Base-by-base conservation (phyloP, 164 flowering plant species). In the Akebia trifoliata region DNA sequence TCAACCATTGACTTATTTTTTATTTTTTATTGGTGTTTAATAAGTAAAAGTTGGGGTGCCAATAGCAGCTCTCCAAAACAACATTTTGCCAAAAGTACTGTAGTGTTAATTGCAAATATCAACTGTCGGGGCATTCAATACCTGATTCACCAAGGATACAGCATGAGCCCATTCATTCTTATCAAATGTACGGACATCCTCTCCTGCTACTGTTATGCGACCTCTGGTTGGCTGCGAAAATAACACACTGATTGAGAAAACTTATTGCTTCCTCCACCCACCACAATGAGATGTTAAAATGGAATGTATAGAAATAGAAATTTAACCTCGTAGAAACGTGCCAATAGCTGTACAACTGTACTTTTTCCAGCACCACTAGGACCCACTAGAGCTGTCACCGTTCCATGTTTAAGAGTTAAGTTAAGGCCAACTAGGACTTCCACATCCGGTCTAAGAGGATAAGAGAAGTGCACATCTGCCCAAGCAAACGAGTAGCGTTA, bases 301-400 rank as follows among this genome's bases (percentile, higher is more conserved):
- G 47, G 44, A 66, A 47, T 21, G 29, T 17, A 22, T 30, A 28
- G 34, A 56, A 57, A 34, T 39, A 44, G 45, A 61, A 64, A 61
- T 24, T 28, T 28, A 34, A 86, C 98, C 98, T 93, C 98, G 66
- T 93, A 93, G 56, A 89, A 89, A 14, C 98, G 86, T 63, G 98
- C 87, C 83, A 93, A 73, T 25, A 93, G 78, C 71, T 93, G 98
- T 44, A 93, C 98, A 42, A 89, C 75, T 66, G 98, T 93, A 69
- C 97, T 93, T 73, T 93, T 93, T 25, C 96, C 98, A 14, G 98
- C 83, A 65, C 98, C 96, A 72, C 98, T 93, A 49, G 91, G 68
- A 18, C 98, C 98, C 47, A 93, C 98, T 24, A 93, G 74, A 71
- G 98, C 98, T 53, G 94, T 93, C 43, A 89, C 71, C 29, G 81